These are phyloP conservation scores for Alectoria sarmentosa DNA, from an alignment of 495 filamentous ascomycete species.

Conservation along the genomic window DNA sequence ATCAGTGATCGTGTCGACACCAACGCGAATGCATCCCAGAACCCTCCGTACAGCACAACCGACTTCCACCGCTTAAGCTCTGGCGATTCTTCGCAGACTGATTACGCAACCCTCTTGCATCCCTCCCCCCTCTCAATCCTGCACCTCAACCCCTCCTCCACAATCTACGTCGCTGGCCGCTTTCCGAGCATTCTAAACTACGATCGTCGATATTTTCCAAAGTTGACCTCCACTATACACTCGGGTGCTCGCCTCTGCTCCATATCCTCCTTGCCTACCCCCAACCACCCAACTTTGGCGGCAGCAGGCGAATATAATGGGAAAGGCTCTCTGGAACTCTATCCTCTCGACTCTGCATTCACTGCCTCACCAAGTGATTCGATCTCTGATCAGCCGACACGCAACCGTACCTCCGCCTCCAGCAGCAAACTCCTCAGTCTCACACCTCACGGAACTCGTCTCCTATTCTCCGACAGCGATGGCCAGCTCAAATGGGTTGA, in stretches of 20 bases:
- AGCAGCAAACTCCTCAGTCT: slow-evolving; percentile 78
- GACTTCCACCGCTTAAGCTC: slow-evolving; percentile 30
- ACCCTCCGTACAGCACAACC: slow-evolving; percentile 9
- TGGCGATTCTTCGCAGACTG: slow-evolving; percentile 31
- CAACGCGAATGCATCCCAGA: slow-evolving; percentile 3
- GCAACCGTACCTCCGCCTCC: slow-evolving; percentile 79
- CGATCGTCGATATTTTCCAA: slow-evolving; percentile 79
- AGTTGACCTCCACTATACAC: slow-evolving; percentile 67
- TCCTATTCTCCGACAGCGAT: slow-evolving; percentile 78
- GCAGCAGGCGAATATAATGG: slow-evolving; percentile 94
- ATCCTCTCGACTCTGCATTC: slow-evolving; percentile 39
- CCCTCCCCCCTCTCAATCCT: slow-evolving; percentile 72
- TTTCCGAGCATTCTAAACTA: slow-evolving; percentile 89
- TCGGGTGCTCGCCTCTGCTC: slow-evolving; percentile 77
- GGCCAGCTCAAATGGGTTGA: slow-evolving; percentile 90
- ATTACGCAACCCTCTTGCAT: slow-evolving; percentile 69
- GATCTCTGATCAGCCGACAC: slow-evolving; percentile 34
- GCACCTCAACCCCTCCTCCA: slow-evolving; percentile 41
- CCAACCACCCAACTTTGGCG: slow-evolving; percentile 57
- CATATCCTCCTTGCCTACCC: slow-evolving; percentile 60
- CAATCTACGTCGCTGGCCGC: slow-evolving; percentile 77
- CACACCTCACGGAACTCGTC: slow-evolving; percentile 72
- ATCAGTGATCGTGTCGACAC: slow-evolving; percentile 10
- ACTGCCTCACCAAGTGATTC: slow-evolving; percentile 4
- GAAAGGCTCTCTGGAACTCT: slow-evolving; percentile 85